A percentile compares a stretch with the other conserved stretches of the same genome.
Conservation (phyloP, 2,329 filamentous ascomycete species). For the Verticillium longisporum region DNA sequence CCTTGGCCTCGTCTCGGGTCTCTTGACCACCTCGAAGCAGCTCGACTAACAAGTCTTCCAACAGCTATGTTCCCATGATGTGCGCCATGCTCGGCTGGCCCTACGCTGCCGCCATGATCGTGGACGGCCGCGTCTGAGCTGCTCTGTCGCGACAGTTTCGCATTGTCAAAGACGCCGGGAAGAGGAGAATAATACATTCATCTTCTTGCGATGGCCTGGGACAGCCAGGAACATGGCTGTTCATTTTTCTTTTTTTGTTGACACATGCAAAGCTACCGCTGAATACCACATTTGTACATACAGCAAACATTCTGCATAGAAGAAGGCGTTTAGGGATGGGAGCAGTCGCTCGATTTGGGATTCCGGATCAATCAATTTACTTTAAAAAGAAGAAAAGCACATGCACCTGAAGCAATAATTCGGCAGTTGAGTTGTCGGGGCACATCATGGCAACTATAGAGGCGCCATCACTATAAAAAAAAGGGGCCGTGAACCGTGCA, state of each 20-base stretch:
- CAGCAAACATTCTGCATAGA: conserved; percentile 2
- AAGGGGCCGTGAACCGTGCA: not conserved
- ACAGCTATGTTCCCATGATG: conserved; percentile 3
- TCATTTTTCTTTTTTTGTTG: not conserved
- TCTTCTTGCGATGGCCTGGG: too few species aligned
- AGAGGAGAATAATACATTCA: not conserved
- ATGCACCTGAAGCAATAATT: too few species aligned
- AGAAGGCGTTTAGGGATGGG: conserved; percentile 4
- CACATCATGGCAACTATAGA: not conserved
- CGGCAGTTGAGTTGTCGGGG: not conserved
- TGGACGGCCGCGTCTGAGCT: conserved; percentile 7
- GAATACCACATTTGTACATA: conserved; percentile 8
- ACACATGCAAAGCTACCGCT: not conserved
- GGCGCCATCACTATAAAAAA: not conserved
- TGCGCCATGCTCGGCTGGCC: conserved; percentile 10
- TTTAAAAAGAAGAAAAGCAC: not conserved
- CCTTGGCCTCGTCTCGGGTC: conserved; percentile 1
- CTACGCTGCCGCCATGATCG: conserved; percentile 3
- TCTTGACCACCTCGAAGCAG: not conserved
- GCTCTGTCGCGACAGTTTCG: too few species aligned
- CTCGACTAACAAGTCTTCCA: not conserved
- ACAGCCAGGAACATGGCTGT: not conserved
- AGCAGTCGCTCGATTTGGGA: conserved; percentile 1
- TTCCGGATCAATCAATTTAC: conserved; percentile 3
- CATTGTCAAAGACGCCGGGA: too few species aligned